Evolutionary conservation across 495 filamentous ascomycete genomes (phyloP).

Genomic region (Aspergillus saccharolyticus): DNA sequence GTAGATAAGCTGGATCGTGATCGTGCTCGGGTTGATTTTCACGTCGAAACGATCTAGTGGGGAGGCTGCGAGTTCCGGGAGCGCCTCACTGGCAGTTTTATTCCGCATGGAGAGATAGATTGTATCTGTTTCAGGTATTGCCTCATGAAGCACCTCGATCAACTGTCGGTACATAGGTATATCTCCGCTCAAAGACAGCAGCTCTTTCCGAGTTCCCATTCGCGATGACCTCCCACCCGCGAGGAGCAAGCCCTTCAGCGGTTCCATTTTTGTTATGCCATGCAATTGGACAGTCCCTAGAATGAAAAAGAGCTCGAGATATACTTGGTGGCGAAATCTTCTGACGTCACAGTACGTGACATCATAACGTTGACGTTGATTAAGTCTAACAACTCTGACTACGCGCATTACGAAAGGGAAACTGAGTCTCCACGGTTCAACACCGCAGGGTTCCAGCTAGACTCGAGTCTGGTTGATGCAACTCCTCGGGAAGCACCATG

Average conservation of each 20-base stretch:
- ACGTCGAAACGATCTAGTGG: too few species aligned
- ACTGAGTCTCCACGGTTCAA: too few species aligned
- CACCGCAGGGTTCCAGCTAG: too few species aligned
- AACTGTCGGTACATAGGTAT: conserved; percentile 16
- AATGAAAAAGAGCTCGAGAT: too few species aligned
- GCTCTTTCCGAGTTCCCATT: conserved; percentile 22
- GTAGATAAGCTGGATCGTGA: background rate
- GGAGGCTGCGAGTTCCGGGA: too few species aligned
- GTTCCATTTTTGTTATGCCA: background rate
- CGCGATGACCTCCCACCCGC: conserved; percentile 18
- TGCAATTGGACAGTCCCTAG: too few species aligned
- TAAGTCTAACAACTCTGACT: too few species aligned
- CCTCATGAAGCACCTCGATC: conserved; percentile 11
- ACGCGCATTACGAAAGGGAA: too few species aligned
- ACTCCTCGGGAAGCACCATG: too few species aligned
- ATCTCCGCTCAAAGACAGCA: conserved; percentile 13
- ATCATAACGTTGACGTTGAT: too few species aligned
- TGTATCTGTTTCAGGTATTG: conserved; percentile 15
- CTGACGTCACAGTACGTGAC: background rate
- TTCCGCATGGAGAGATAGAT: conserved; percentile 21
- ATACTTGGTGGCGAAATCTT: too few species aligned
- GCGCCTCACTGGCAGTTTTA: background rate
- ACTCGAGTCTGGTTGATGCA: too few species aligned
- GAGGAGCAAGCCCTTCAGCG: conserved; percentile 14
- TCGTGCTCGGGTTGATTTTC: background rate